phyloP scores from a whole-genome alignment of 2,329 filamentous ascomycete genomes.

The Cordyceps pruinosa region DNA sequence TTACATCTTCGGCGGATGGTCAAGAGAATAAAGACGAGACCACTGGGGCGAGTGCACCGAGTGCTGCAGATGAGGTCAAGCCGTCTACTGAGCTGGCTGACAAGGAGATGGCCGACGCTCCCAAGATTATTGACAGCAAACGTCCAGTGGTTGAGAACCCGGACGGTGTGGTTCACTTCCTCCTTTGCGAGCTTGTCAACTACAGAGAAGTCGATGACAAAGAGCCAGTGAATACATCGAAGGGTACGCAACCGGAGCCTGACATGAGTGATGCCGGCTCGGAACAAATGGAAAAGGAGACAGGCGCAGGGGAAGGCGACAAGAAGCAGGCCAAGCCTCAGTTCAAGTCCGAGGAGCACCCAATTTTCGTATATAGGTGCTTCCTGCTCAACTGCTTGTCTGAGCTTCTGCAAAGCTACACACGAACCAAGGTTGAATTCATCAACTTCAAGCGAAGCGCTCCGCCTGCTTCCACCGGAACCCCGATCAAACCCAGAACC shows the following conservation, averaged over 20 bases:
- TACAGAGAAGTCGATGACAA: slow-evolving; percentile 92
- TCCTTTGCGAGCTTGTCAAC: slow-evolving; percentile 84
- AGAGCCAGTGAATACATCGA: slow-evolving; percentile 43
- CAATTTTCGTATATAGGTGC: slow-evolving; percentile 93
- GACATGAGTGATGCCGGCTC: slow-evolving; percentile 20
- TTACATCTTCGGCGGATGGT: slow-evolving; percentile 11
- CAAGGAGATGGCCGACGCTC: slow-evolving; percentile 55
- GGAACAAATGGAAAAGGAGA: slow-evolving; percentile 25
- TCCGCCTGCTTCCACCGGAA: slow-evolving; percentile 72
- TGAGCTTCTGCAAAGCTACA: slow-evolving; percentile 87
- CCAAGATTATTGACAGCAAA: slow-evolving; percentile 66
- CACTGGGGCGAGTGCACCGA: slow-evolving; percentile 14
- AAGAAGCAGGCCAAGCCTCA: slow-evolving; percentile 63
- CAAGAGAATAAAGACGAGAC: slow-evolving; percentile 14
- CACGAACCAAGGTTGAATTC: slow-evolving; percentile 92
- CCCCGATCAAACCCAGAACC: slow-evolving; percentile 88
- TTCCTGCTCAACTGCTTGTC: slow-evolving; percentile 89
- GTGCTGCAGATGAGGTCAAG: slow-evolving; percentile 42
- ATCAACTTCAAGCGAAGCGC: slow-evolving; percentile 97
- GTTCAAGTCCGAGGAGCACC: slow-evolving; percentile 89
- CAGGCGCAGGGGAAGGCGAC: slow-evolving; percentile 34
- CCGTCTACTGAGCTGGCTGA: slow-evolving; percentile 52
- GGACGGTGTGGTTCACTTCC: slow-evolving; percentile 90
- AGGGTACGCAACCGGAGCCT: slow-evolving; percentile 34
- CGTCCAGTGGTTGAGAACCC: slow-evolving; percentile 83